Conservation (phyloP, 1,139 yeast species). For the Taphrina sp. region DNA sequence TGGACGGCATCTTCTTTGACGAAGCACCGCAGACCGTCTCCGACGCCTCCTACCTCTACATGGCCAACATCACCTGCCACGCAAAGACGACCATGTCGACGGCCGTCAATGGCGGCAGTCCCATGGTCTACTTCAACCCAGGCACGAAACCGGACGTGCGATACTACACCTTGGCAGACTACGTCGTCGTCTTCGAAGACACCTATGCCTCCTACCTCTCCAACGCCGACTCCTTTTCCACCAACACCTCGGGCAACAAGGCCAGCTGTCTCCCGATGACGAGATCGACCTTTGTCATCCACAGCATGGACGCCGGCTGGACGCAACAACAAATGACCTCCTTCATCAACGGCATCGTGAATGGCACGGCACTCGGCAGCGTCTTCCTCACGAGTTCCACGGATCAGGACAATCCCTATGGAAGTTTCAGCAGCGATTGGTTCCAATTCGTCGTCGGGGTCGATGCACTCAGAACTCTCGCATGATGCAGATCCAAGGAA, state of each 20-base stretch:
- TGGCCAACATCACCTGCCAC: slow-evolving; percentile 24
- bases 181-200: slow-evolving; percentile 20
- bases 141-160: slow-evolving; percentile 11
- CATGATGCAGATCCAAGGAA: no score
- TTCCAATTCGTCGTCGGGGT: slow-evolving; percentile 10
- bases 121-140: slow-evolving; percentile 23
- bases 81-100: not conserved
- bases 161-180: slow-evolving; percentile 23
- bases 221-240: not conserved
- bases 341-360: slow-evolving; percentile 3
- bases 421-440: slow-evolving; percentile 16
- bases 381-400: slow-evolving; percentile 4
- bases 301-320: slow-evolving; percentile 10
- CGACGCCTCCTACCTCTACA: slow-evolving; percentile 2
- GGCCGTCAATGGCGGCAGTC: slow-evolving; percentile 1
- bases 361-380: slow-evolving; percentile 10
- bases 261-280: slow-evolving; percentile 3
- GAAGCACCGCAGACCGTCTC: slow-evolving; percentile 1
- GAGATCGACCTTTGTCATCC: slow-evolving; percentile 4
- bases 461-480: slow-evolving; percentile 13
- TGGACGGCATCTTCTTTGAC: slow-evolving; percentile 22
- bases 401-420: slow-evolving; percentile 4
- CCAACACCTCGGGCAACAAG: slow-evolving; percentile 3
- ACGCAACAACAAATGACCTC: slow-evolving; percentile 6
- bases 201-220: slow-evolving; percentile 15